Conservation (phyloP, 208 protist genomes). For the Acanthamoeba polyphaga region DNA sequence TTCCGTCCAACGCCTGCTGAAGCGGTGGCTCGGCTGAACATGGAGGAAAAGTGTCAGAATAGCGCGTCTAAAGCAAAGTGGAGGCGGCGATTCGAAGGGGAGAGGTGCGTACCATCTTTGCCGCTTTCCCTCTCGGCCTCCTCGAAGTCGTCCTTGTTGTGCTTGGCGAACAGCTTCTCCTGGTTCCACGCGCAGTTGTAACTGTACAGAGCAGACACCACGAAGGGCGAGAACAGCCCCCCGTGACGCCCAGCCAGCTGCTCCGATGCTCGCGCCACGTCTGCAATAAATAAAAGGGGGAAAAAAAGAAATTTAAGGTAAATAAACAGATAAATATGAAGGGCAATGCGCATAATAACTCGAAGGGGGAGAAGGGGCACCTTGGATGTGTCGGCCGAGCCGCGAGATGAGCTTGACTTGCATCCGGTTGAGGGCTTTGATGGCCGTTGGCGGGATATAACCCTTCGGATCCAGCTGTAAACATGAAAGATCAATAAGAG, state of each 20-base stretch:
- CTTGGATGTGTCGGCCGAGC: conserved; percentile 17
- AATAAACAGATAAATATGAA: background rate
- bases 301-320: too few relatives aligned
- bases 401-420: background rate
- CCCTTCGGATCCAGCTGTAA: conserved; percentile 52
- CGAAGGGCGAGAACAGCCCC: background rate
- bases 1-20: too few relatives aligned
- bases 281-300: background rate
- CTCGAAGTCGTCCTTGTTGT: background rate
- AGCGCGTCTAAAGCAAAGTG: too few relatives aligned
- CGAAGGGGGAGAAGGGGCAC: background rate
- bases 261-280: conserved; percentile 12
- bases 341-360: background rate
- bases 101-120: background rate
- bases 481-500: background rate
- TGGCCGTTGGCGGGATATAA: background rate
- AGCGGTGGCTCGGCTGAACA: too few relatives aligned
- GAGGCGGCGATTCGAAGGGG: background rate
- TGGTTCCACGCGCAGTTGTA: conserved; percentile 41
- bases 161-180: background rate
- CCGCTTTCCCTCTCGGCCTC: too few relatives aligned
- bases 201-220: conserved; percentile 24
- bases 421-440: conserved; percentile 34
- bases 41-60: background rate
- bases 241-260: background rate